These are phyloP conservation scores for Luffa acutangula DNA, from an alignment of 306 rosid species.

Conservation along the genomic window DNA sequence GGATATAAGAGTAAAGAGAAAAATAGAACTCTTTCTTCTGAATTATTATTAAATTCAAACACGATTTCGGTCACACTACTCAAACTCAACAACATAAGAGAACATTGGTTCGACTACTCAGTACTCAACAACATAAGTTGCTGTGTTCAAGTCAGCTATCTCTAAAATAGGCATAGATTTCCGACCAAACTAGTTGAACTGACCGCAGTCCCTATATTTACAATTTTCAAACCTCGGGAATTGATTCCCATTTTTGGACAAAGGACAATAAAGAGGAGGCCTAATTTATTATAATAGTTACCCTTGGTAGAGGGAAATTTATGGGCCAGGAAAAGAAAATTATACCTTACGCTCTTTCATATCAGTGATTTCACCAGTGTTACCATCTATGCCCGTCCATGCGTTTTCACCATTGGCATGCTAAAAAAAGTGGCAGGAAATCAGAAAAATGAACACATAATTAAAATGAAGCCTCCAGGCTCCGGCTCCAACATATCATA, in stretches of 20 bases:
- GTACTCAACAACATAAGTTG: neutral
- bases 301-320: neutral
- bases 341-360: conserved; percentile 87
- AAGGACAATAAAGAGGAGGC: neutral
- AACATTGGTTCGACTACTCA: neutral
- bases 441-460: neutral
- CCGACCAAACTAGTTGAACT: neutral
- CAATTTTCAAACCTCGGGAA: neutral
- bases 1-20: neutral
- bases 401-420: conserved; percentile 98
- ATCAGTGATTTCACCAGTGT: conserved; percentile 72
- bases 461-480: neutral
- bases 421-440: conserved; percentile 22
- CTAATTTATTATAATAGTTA: neutral
- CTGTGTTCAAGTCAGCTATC: neutral
- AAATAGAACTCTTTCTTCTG: neutral
- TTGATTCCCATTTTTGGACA: neutral
- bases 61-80: neutral
- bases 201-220: neutral
- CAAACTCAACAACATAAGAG: neutral
- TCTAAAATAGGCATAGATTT: neutral
- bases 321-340: neutral
- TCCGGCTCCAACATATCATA: neutral
- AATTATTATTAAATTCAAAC: neutral
- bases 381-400: conserved; percentile 95